Conservation (phyloP, 116 monocot genomes). For the Zostera marina region DNA sequence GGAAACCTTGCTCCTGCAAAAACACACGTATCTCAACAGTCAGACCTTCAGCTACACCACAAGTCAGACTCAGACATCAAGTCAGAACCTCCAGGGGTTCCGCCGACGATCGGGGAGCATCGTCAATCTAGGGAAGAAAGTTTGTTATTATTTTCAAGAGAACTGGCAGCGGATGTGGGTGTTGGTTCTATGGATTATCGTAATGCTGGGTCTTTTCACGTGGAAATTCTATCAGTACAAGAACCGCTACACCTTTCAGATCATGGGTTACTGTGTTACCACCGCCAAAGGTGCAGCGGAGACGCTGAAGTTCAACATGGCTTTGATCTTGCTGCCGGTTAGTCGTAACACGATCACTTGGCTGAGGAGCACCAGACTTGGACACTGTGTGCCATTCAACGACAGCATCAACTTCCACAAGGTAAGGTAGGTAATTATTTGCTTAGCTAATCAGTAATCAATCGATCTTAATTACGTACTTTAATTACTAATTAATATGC, state of each 20-base stretch:
- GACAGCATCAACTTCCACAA: conserved; percentile 98
- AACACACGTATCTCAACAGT: conserved; percentile 87
- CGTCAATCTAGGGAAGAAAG: conserved; percentile 35
- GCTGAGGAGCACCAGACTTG: conserved; percentile 43
- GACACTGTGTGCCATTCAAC: conserved; percentile 47
- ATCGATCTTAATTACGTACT: no score
- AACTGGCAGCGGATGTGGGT: conserved; percentile 81
- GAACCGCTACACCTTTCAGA: conserved; percentile 45
- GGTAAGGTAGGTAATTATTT: no score
- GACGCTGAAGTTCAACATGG: conserved; percentile 94
- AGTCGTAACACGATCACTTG: conserved; percentile 88
- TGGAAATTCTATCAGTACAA: conserved; percentile 92
- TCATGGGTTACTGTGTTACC: conserved; percentile 83
- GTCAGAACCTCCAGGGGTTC: conserved; percentile 77
- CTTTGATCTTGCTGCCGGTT: conserved; percentile 71
- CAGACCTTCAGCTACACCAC: conserved; percentile 84
- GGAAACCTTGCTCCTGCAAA: conserved; percentile 80
- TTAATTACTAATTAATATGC: neutral
- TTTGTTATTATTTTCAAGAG: conserved; percentile 65
- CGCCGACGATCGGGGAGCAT: conserved; percentile 32
- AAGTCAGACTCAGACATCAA: conserved; percentile 85
- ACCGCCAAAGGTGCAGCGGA: conserved; percentile 96
- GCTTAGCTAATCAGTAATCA: no score
- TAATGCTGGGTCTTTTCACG: conserved; percentile 47
- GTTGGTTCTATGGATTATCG: conserved; percentile 41